Base-by-base conservation (phyloP, 176 grass and related monocot species). In the Oryza rufipogon region DNA sequence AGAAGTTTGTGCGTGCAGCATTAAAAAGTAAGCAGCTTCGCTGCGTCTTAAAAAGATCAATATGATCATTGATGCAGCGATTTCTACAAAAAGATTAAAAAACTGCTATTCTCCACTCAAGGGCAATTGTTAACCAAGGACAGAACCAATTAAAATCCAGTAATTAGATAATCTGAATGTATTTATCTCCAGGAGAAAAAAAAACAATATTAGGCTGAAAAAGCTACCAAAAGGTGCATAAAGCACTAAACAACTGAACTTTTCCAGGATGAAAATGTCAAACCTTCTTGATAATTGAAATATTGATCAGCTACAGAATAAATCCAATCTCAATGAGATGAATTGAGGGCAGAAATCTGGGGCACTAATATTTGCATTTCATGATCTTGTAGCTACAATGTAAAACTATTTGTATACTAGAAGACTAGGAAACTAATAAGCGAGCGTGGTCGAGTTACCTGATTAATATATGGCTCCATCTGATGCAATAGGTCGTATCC, bases 381-480 rank as follows among this genome's bases (percentile, higher is more conserved):
- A 75, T 19, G 70, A 65, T 74, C 73, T 48, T 22, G 6, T 61
- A 81, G 70, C 58, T 69, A 44, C 1, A 4, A 17, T 16, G 28
- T 66, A 32, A 78, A 82, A 66, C n/a, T 75, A 82, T 60, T 75
- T 66, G 76, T 41, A 82, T 64, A 60, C 17, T 19, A n/a, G 7
- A 66, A 67, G 32, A 54, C 66, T 52, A 83, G 15, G 32, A 30
- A 85, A 26, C 33, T 79, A 74, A 49, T 58, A 30, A 78, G 64
- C 32, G 77, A 56, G 47, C 3, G 64, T 66, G 30, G 12, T 72
- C 83, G 19, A 85, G 32, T 80, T 86, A 99, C 97, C 97, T 99
- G 93, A 84, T 99, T 88, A 79, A 99, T 93, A 89, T 96, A 99
- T 73, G 93, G 91, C 83, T 96, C 93, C 97, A 99, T 96, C 89